Evolutionary conservation across 2,329 filamentous ascomycete species (phyloP).

Genomic region (Fusarium hostae): DNA sequence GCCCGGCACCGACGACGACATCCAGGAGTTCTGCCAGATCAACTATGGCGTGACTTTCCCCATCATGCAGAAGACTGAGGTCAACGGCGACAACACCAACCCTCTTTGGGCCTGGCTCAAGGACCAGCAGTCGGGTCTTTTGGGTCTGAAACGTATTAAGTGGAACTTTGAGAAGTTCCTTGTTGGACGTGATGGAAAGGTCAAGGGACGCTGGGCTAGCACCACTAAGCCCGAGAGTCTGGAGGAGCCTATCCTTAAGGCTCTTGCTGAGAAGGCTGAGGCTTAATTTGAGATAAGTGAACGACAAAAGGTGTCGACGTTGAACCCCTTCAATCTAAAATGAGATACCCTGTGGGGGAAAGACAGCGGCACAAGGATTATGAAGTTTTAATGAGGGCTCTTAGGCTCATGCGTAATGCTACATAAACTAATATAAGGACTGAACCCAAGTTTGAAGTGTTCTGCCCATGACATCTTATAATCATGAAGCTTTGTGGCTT

Average conservation of each 20-base stretch:
- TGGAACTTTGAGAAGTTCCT: slow-evolving; percentile 99
- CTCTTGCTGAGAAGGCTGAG: slow-evolving; percentile 59
- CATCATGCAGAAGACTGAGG: slow-evolving; percentile 89
- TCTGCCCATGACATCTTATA: neutral
- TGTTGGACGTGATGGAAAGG: slow-evolving; percentile 84
- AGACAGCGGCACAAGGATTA: neutral
- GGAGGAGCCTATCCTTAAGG: slow-evolving; percentile 79
- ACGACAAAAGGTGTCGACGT: neutral
- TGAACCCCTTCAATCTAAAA: slow-evolving; percentile 22
- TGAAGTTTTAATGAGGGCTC: slow-evolving; percentile 15
- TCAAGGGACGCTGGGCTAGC: slow-evolving; percentile 88
- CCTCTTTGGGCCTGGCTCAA: slow-evolving; percentile 84
- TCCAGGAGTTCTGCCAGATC: slow-evolving; percentile 86
- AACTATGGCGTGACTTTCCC: slow-evolving; percentile 95
- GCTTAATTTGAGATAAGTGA: slow-evolving; percentile 11
- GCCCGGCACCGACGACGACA: slow-evolving; percentile 82
- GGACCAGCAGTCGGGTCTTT: slow-evolving; percentile 78
- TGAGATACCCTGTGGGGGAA: slow-evolving; percentile 33
- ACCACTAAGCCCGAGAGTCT: slow-evolving; percentile 86
- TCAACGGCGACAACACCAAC: slow-evolving; percentile 85
- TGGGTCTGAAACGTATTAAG: slow-evolving; percentile 93
- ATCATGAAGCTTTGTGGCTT: neutral
- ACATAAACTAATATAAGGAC: slow-evolving; percentile 22
- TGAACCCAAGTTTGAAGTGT: neutral
- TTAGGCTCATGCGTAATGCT: slow-evolving; percentile 1